Evolutionary conservation across 1,139 yeast genomes (phyloP), one percentile per base, ranked within the genome.

Genomic region (Williopsis jadinii): DNA sequence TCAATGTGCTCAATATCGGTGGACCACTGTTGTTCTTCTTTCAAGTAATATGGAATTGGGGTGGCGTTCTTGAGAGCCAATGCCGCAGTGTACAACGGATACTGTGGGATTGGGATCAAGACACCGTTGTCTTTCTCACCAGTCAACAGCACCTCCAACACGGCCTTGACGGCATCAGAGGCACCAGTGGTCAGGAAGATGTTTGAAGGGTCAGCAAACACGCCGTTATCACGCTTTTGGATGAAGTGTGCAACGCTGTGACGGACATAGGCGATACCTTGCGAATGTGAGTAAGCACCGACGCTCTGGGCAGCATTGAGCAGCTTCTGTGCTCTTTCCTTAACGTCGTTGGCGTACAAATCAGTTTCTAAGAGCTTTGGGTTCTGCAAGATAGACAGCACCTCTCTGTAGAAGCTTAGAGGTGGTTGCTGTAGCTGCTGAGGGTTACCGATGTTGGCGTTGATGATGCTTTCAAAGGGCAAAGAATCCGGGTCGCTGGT

Each of bases 381-480:
- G 59, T 86, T 84, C 64, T 92, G 96, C 55, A 90, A 67, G 37
- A 90, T 66, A 1, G 96, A 77, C 48, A 90, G 68, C 5, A 90
- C 95, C 61, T 90, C 95, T 57, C 98, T 75, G 64, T 87, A 88
- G 71, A 94, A 94, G n/a, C 95, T 86, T 56, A 92, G 70, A 2
- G 98, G 98, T 55, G 80, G 75, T 63, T 92, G 99, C 54, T 86
- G 92, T 56, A 92, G 72, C 60, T 90, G 97, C 63, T 92, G 98
- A 2, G 98, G 98, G 60, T 94, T 94, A 30, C 98, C 98, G 48
- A 92, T 92, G 62, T 94, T 92, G 48, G 97, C 95, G 55, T 78
- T 80, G 58, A 92, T 81, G 52, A 92, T 86, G 48, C 75, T 67
- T 37, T 73, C 68, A 58, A 88, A 94, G 1, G 96, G 95, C 47